These are phyloP conservation scores for Apiotrichum mycotoxinovorans DNA, from an alignment of 1,284 basidiomycete genomes.

Conservation along the genomic window DNA sequence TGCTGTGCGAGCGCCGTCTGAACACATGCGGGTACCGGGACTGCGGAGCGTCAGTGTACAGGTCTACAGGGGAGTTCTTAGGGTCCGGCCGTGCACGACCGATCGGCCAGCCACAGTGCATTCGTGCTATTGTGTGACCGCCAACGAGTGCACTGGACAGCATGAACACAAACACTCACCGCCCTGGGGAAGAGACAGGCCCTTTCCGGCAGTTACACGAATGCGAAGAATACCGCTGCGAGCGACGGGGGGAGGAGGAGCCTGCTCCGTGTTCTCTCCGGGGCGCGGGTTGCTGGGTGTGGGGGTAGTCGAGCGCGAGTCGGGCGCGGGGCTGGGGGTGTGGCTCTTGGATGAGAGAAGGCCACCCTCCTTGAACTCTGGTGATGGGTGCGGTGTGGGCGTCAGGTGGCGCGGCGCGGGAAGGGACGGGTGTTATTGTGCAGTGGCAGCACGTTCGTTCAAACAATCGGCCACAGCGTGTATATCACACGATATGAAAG, in stretches of 20 bases:
- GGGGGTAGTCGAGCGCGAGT: constrained; percentile 48
- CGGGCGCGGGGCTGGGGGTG: constrained; percentile 28
- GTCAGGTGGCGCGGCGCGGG: not conserved
- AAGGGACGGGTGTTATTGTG: not conserved
- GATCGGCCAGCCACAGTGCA: no score
- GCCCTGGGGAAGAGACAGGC: constrained; percentile 53
- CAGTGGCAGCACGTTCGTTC: not conserved
- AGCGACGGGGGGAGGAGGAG: constrained; percentile 45
- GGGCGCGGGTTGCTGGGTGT: constrained; percentile 49
- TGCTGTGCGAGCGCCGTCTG: constrained; percentile 67
- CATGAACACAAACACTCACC: constrained; percentile 25
- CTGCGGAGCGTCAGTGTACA: constrained; percentile 56
- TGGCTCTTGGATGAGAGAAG: constrained; percentile 34
- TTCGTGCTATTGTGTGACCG: no score
- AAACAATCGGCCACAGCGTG: no score
- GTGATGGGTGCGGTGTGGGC: not conserved
- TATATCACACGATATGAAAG: not conserved
- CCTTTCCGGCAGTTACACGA: constrained; percentile 56
- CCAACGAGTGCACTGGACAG: not conserved
- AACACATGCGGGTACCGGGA: constrained; percentile 78
- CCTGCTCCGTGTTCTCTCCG: constrained; percentile 17
- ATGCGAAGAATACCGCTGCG: constrained; percentile 57
- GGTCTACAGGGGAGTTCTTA: no score
- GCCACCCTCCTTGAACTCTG: constrained; percentile 49
- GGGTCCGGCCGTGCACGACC: not conserved